phyloP scores from a whole-genome alignment of 169 alveolate genomes.

The Eimeria brunetti region DNA sequence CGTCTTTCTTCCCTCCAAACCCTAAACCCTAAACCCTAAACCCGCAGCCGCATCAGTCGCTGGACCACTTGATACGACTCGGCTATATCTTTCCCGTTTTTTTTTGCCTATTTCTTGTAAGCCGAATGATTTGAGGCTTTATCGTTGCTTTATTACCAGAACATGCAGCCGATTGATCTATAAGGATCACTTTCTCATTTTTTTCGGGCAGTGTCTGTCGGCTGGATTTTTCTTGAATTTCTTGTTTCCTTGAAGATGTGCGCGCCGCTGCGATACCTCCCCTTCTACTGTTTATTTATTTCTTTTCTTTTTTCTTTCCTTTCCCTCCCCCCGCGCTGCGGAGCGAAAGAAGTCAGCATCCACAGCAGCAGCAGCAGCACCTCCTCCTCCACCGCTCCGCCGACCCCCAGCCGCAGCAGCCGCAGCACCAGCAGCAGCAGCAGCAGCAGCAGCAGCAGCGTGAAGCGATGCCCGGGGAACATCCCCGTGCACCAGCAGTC shows the following conservation, averaged over 20 bases:
- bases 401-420: too few relatives aligned
- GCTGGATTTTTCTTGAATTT: neutral
- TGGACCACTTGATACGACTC: neutral
- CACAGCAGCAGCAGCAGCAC: neutral
- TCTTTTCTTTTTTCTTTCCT: neutral
- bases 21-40: too few relatives aligned
- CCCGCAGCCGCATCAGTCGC: too few relatives aligned
- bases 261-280: too few relatives aligned
- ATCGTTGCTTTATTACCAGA: neutral
- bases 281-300: neutral
- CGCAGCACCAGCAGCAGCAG: too few relatives aligned
- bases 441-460: neutral
- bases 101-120: neutral
- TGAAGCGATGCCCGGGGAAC: neutral
- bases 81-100: neutral
- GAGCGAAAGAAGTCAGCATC: neutral
- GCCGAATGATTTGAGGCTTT: neutral
- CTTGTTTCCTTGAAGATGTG: neutral
- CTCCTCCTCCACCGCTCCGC: too few relatives aligned
- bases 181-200: neutral
- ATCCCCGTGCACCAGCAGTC: conserved; percentile 1
- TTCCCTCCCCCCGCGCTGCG: neutral
- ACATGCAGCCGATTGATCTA: neutral
- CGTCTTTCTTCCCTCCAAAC: neutral
- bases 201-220: too few relatives aligned